phyloP scores from a whole-genome alignment of 768 basidiomycete genomes.

The Calocera cornea region DNA sequence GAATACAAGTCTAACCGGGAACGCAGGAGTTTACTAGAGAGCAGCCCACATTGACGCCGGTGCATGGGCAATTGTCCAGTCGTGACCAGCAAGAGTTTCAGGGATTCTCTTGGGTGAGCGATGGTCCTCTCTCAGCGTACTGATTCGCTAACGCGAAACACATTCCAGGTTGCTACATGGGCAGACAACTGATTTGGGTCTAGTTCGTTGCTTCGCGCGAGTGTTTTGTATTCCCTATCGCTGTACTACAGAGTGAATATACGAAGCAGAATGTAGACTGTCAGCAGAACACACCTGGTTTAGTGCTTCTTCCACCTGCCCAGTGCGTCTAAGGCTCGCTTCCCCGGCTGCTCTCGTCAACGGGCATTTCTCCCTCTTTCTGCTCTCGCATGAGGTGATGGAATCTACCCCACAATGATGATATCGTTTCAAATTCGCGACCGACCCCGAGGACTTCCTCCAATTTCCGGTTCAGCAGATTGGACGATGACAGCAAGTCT shows the following conservation, averaged over 20 bases:
- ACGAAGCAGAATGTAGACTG: not conserved
- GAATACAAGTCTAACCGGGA: constrained; percentile 55
- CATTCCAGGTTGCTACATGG: constrained; percentile 31
- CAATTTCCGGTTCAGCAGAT: constrained; percentile 75
- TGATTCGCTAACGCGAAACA: no score
- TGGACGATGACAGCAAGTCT: constrained; percentile 69
- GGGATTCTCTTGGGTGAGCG: constrained; percentile 81
- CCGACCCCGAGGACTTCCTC: constrained; percentile 91
- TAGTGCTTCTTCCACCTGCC: no score
- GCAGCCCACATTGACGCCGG: constrained; percentile 93
- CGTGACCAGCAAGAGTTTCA: constrained; percentile 92
- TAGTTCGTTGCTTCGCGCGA: not conserved
- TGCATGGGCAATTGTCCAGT: constrained; percentile 80
- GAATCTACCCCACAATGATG: constrained; percentile 70
- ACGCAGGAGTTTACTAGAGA: constrained; percentile 95
- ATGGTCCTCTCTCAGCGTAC: not conserved
- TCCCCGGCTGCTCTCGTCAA: constrained; percentile 20
- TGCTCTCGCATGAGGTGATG: constrained; percentile 54
- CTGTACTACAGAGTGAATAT: constrained; percentile 8
- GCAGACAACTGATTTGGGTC: constrained; percentile 22
- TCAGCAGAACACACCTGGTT: not conserved
- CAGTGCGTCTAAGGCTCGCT: not conserved
- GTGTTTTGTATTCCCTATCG: not conserved
- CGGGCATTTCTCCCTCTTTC: constrained; percentile 25
- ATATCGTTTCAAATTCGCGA: constrained; percentile 79